Base-by-base conservation (phyloP, 108 stramenopile species). In the Heterococcus sp. region DNA sequence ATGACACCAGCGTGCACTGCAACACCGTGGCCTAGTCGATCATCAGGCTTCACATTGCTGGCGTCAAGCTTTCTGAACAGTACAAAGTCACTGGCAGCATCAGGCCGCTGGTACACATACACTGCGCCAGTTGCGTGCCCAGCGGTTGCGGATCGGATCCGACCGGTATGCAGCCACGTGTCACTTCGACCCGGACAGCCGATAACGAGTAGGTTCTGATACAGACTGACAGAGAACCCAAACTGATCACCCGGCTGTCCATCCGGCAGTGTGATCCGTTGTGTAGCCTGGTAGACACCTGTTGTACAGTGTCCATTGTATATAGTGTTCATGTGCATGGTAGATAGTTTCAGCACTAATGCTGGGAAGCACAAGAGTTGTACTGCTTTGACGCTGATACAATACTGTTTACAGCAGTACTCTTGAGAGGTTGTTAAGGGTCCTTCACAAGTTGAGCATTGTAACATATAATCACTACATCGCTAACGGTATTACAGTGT, bases 1-100 rank as follows among this genome's bases (percentile, higher is more conserved):
- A 90, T 74, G 32, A 66, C 80, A 29, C 78, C 88, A 28, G 65
- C 67, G 35, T 76, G 39, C 70, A 90, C 87, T 31, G 84, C 74
- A 21, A 91, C 89, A 64, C 75, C 74, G 69, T 67, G 77, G 11
- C 91, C 91, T 35, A 91, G 88, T 37, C 87, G 72, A 74, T 91
- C 91, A 74, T 84, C 70, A 0, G 86, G 46, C 30, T 85, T 64
- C 40, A 90, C 70, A 67, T 91, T 91, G 35, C 88, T 85, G 30
- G 91, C 79, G 1, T 58, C 64, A 2, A 91, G 85, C 33, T 82
- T 71, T 78, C 90, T 70, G 26, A 69, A 69, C 4, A 85, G 37
- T 3, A 63, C 28, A 69, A 69, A 69, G n/a, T 30, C 28, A 14
- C 5, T 14, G 31, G 68, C 8, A 75, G 5, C 39, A 37, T 71